Percentiles rank a stretch among this genome's conserved stretches.
Evolutionary conservation across 2,329 filamentous ascomycete species (phyloP).

Genomic region (Rhytidhysteron rufulum): DNA sequence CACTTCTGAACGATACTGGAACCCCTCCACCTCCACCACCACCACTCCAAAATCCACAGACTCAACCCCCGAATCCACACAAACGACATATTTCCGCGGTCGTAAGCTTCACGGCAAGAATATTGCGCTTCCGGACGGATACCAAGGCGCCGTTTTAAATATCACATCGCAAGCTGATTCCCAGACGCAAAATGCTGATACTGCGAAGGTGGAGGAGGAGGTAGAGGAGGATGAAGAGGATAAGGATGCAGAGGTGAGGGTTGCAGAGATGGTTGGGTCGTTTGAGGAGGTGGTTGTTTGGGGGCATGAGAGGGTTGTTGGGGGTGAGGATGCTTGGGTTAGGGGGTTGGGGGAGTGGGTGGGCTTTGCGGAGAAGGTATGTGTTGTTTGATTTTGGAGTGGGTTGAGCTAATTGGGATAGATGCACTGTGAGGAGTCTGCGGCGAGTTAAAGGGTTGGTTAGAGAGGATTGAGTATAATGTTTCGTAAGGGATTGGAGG

Average conservation of each 20-base stretch:
- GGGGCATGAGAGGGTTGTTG: conserved; percentile 68
- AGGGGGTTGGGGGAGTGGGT: conserved; percentile 80
- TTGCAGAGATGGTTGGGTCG: conserved; percentile 59
- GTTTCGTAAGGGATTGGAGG: no score
- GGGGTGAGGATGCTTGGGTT: conserved; percentile 64
- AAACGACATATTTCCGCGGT: conserved; percentile 70
- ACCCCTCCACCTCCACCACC: conserved; percentile 48
- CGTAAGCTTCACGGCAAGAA: conserved; percentile 69
- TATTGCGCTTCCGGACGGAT: conserved; percentile 66
- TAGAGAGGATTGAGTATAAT: no score
- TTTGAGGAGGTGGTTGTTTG: conserved; percentile 81
- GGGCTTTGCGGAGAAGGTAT: conserved; percentile 64
- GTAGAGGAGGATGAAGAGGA: conserved; percentile 14
- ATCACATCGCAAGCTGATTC: conserved; percentile 25
- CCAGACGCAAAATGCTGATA: conserved; percentile 1
- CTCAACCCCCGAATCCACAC: no score
- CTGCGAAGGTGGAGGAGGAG: conserved; percentile 11
- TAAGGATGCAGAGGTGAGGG: conserved; percentile 26
- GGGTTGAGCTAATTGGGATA: no score
- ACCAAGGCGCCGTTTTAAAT: conserved; percentile 49
- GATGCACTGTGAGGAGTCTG: no score
- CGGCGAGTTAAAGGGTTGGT: no score
- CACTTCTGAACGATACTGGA: conserved; percentile 66
- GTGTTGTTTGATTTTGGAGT: no score
- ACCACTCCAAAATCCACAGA: no score